Base-by-base conservation (phyloP, 352 stramenopile genomes). In the Globisporangium iwayamae region DNA sequence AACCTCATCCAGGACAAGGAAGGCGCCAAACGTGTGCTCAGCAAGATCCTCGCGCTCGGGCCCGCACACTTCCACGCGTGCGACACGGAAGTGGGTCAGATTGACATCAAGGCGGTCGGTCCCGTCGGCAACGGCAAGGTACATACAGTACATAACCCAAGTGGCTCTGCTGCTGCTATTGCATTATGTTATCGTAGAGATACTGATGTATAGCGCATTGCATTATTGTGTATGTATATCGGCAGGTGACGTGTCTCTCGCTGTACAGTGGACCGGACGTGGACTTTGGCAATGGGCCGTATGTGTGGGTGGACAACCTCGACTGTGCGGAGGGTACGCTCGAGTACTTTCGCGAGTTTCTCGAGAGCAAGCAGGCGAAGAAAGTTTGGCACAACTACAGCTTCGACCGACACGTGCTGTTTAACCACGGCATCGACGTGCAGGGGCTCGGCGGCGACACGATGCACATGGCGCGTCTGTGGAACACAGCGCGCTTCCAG, bases 331-430 rank as follows among this genome's bases (percentile, higher is more conserved):
- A 91, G 55, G 96, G 85, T 34, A 94, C 85, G 46, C 68, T 94
- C 55, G 81, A 90, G 62, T 85, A 83, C 57, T 87, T 87, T 39
- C 75, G 76, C 51, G 74, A 83, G 9, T 99, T 98, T 69, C 84
- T 99, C 16, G 95, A 99, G 71, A 90, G 94, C 71, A 69, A 76
- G 25, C 63, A 72, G 25, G 85, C 92, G 55, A 81, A 94, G 36
- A 99, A 99, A 74, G 89, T 99, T 11, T 99, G 96, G 96, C 98
- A 99, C 78, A 99, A 99, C 77, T 99, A 99, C 79, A 97, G 95
- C 38, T 99, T 99, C 75, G 98, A 99, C 87, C 84, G 96, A 45
- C 97, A 99, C 75, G 96, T 99, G 50, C 83, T 99, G 61, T 94
- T 84, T 71, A 99, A 99, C 76, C 87, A 98, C 63, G 93, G 85